These are phyloP conservation scores for Aspergillus asperescens DNA, from an alignment of 495 filamentous ascomycete species.

Conservation along the genomic window DNA sequence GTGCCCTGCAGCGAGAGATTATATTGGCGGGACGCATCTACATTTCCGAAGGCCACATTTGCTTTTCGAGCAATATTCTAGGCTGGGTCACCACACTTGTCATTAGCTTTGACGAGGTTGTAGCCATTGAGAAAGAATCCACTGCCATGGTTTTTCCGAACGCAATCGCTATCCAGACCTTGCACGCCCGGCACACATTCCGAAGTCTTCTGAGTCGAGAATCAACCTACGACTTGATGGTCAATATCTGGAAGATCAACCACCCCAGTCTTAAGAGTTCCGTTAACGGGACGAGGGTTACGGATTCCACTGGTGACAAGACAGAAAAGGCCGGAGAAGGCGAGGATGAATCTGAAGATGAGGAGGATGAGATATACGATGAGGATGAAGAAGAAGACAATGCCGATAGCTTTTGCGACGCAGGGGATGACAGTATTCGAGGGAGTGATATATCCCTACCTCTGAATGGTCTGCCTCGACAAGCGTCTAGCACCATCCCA, in stretches of 20 bases:
- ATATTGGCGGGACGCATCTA: constrained; percentile 91
- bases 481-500: constrained; percentile 57
- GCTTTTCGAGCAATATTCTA: constrained; percentile 98
- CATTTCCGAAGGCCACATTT: constrained; percentile 94
- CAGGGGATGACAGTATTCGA: constrained; percentile 52
- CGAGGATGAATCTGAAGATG: constrained; percentile 55
- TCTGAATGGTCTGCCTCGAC: constrained; percentile 54
- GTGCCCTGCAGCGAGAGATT: constrained; percentile 91
- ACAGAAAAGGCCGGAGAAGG: constrained; percentile 75
- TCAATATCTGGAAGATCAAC: constrained; percentile 96
- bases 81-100: constrained; percentile 97
- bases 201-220: constrained; percentile 92
- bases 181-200: constrained; percentile 93
- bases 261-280: constrained; percentile 87
- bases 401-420: constrained; percentile 55
- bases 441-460: constrained; percentile 55
- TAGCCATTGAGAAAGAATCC: constrained; percentile 92
- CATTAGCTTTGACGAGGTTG: constrained; percentile 96
- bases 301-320: constrained; percentile 76
- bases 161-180: constrained; percentile 91
- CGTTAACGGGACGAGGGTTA: constrained; percentile 77
- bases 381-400: constrained; percentile 63
- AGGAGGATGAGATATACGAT: constrained; percentile 73
- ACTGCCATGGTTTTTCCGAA: constrained; percentile 97
- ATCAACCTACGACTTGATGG: constrained; percentile 92